Percentiles rank a stretch among this genome's conserved stretches.
Conservation (phyloP, 345 rosid genomes). For the Fremontodendron californicum region DNA sequence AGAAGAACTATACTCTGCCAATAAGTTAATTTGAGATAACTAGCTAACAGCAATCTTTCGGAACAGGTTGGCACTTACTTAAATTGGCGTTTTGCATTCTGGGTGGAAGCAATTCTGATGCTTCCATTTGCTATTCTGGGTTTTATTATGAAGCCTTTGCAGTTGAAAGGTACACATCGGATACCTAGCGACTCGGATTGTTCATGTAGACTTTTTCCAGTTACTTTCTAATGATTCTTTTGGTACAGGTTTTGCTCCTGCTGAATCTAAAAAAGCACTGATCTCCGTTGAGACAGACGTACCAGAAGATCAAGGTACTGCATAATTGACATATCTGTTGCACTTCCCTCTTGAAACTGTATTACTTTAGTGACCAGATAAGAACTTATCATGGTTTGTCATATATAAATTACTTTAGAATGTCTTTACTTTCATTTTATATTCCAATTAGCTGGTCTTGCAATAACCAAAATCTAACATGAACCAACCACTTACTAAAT, state of each 20-base stretch:
- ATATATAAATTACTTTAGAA: not conserved
- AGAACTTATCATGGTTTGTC: not conserved
- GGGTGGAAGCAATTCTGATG: slow-evolving; percentile 90
- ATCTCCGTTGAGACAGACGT: slow-evolving; percentile 29
- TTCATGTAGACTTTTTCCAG: not conserved
- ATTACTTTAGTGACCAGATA: not conserved
- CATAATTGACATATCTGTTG: not conserved
- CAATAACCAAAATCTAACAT: not conserved
- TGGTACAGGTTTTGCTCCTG: slow-evolving; percentile 66
- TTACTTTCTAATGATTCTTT: slow-evolving; percentile 23
- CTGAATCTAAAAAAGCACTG: slow-evolving; percentile 33
- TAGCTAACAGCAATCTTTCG: slow-evolving; percentile 12
- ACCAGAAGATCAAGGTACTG: slow-evolving; percentile 45
- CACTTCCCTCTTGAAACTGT: not conserved
- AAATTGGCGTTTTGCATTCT: slow-evolving; percentile 88
- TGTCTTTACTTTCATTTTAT: not conserved
- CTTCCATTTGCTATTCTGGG: slow-evolving; percentile 79
- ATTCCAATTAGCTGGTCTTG: not conserved
- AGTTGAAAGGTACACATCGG: slow-evolving; percentile 62
- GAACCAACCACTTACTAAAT: not conserved
- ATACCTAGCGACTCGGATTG: slow-evolving; percentile 7
- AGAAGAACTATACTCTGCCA: not conserved
- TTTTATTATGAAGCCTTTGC: slow-evolving; percentile 79
- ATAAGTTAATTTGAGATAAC: not conserved
- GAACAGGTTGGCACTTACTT: slow-evolving; percentile 60